Conservation (phyloP, 441 rosid species). For the Capsella rubella region DNA sequence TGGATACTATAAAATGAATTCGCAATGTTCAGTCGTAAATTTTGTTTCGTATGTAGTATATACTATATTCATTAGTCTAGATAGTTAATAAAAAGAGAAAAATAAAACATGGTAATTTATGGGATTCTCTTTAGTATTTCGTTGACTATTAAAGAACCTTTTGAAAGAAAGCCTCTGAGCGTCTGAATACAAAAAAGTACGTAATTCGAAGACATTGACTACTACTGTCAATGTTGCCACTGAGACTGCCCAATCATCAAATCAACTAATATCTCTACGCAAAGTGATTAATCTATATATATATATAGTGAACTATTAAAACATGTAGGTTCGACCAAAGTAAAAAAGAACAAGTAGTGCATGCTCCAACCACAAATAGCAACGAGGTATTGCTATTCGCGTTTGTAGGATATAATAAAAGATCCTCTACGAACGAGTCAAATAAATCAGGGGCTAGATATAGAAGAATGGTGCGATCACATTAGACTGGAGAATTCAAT, state of each 20-base stretch:
- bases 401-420: background rate
- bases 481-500: constrained; percentile 1
- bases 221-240: background rate
- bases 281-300: constrained; percentile 16
- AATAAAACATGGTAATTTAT: background rate
- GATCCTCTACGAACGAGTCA: background rate
- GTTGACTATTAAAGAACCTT: background rate
- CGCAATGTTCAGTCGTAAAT: background rate
- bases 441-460: background rate
- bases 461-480: constrained; percentile 2
- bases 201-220: constrained; percentile 1
- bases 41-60: background rate
- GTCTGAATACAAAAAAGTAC: constrained; percentile 19
- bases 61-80: background rate
- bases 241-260: background rate
- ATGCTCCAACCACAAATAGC: background rate
- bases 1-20: background rate
- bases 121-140: background rate
- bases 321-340: constrained; percentile 23
- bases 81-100: background rate
- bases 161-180: background rate
- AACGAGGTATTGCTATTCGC: constrained; percentile 11
- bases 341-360: background rate
- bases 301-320: constrained; percentile 29
- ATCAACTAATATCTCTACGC: constrained; percentile 17